Base-by-base conservation (phyloP, 441 rosid species). In the Jatropha podagrica region DNA sequence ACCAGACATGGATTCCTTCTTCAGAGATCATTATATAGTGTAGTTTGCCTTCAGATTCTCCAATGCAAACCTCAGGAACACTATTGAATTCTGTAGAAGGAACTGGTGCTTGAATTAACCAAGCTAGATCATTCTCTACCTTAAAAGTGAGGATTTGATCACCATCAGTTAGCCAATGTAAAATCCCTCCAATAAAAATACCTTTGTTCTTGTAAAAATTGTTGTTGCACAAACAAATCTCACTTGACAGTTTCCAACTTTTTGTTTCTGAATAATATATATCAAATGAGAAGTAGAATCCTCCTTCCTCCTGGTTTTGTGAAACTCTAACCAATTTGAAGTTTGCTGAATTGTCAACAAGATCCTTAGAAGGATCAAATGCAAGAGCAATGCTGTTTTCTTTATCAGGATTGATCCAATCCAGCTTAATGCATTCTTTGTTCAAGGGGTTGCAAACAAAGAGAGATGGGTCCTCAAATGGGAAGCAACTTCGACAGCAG, bases 391-490 rank as follows among this genome's bases (percentile, higher is more conserved):
- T 41, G 74, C 52, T 77, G 75, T 55, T 52, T 46, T 72, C 77
- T 60, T 72, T 79, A 68, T 73, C 65, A 56, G 83, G 83, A 63
- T 81, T 73, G 51, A 71, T 23, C 84, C 78, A 83, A 20, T 74
- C 70, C 48, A 83, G 66, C 70, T 38, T 73, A 51, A 80, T 71
- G 81, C 83, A 83, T 32, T 82, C 78, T 54, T 76, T 81, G 78
- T 75, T 84, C 74, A 76, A 60, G 26, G 87, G 87, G 65, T 86
- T 86, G 78, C 86, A 86, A 14, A 86, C 73, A 65, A 82, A 84
- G 73, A 86, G 63, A 40, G 76, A 65, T 52, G 87, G 83, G 42
- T 78, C 74, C 12, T 41, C 15, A 73, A 67, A 82, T 9, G 87
- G 84, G 48, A 51, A 72, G 80, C 84, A 82, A 27, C 79, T 80